Base-by-base conservation (phyloP, 305 asterid species). In the Galium porrigens region DNA sequence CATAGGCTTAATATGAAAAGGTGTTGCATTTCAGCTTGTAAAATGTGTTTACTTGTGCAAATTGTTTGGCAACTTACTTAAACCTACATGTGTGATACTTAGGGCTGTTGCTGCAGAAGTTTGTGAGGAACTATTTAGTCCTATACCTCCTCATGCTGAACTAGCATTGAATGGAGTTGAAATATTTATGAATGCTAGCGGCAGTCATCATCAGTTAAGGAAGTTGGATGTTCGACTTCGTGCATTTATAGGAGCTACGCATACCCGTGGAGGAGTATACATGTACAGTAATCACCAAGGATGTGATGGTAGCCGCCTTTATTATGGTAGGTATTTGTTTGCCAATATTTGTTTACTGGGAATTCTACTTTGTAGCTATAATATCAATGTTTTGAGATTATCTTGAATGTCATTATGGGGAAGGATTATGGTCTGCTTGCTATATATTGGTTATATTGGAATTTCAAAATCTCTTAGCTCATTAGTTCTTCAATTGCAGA, bases 21-120 rank as follows among this genome's bases (percentile, higher is more conserved):
- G 0, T 27, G 8, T 5, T 48, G 25, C 48, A n/a, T 33, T 18
- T n/a, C 17, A 18, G 56, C 54, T 55, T 36, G 53, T 42, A 36
- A 48, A 66, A 5, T 54, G 4, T 1, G 11, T 52, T 55, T 14
- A 29, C 58, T 66, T 6, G n/a, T 3, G 17, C 55, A 25, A 54
- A 56, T 49, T 49, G 12, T 5, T 44, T 6, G 20, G 10, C 20
- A 20, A n/a, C 34, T n/a, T 64, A 29, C 8, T 64, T 32, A 52
- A 18, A 17, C 22, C 37, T 5, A 20, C 36, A 33, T 69, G 62
- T 41, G 65, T 74, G 69, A 52, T 58, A 63, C 74, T 63, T 82
- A 89, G 97, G 71, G 95, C 97, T 79, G 90, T 94, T 74, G 97
- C 99, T 68, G 96, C 90, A 70, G 99, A 89, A 82, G 90, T 94